Evolutionary conservation across 1,139 yeast genomes (phyloP).

Genomic region (Debaryomycetaceae sp.): DNA sequence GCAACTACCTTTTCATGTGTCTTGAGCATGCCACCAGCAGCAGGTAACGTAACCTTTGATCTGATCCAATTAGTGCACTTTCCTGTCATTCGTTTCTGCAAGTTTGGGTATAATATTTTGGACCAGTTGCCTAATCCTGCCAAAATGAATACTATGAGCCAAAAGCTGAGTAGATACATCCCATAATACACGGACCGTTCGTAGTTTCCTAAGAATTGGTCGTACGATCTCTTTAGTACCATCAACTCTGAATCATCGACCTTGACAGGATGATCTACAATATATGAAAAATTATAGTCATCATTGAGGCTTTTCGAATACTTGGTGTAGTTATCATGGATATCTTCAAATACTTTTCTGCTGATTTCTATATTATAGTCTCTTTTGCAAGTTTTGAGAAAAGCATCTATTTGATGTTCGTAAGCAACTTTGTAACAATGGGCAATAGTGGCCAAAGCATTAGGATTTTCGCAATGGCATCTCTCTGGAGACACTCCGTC

Average conservation of each 20-base stretch:
- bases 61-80: slow-evolving; percentile 25
- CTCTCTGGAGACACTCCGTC: slow-evolving; percentile 9
- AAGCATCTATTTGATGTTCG: slow-evolving; percentile 20
- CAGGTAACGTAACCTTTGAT: slow-evolving; percentile 24
- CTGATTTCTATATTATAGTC: slow-evolving; percentile 27
- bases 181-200: slow-evolving; percentile 36
- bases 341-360: slow-evolving; percentile 22
- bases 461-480: slow-evolving; percentile 29
- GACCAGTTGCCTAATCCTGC: slow-evolving; percentile 33
- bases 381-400: slow-evolving; percentile 25
- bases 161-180: slow-evolving; percentile 24
- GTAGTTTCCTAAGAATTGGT: slow-evolving; percentile 38
- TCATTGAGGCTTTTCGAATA: slow-evolving; percentile 23
- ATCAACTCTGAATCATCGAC: slow-evolving; percentile 19
- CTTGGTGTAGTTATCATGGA: slow-evolving; percentile 38
- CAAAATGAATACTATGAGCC: slow-evolving; percentile 25
- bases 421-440: slow-evolving; percentile 31
- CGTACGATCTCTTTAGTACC: slow-evolving; percentile 19
- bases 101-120: slow-evolving; percentile 22
- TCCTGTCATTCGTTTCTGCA: slow-evolving; percentile 18
- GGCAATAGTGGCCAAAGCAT: slow-evolving; percentile 41
- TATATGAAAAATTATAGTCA: slow-evolving; percentile 17
- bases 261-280: slow-evolving; percentile 23
- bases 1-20: slow-evolving; percentile 25
- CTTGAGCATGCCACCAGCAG: slow-evolving; percentile 22